Evolutionary conservation across 257 asterid species (phyloP).

Genomic region (Hygrophila difformis): DNA sequence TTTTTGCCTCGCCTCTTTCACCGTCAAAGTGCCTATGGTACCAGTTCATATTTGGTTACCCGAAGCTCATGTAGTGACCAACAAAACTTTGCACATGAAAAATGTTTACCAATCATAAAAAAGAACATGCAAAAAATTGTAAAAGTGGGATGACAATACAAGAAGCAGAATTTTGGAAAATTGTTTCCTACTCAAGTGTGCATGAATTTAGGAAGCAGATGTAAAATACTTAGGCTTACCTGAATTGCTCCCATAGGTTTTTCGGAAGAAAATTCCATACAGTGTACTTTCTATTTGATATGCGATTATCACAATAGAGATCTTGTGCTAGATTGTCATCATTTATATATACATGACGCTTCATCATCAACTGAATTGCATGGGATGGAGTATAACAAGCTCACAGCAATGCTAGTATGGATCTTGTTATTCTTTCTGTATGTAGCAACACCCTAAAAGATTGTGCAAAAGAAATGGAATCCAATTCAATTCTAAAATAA

Average conservation of each 20-base stretch:
- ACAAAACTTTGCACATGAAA: no score
- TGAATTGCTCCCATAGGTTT: slow-evolving; percentile 98
- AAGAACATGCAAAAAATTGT: not conserved
- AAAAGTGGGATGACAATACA: not conserved
- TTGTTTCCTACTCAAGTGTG: not conserved
- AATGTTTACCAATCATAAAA: not conserved
- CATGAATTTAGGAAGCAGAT: slow-evolving; percentile 5
- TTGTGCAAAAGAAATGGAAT: not conserved
- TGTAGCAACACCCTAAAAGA: slow-evolving; percentile 3
- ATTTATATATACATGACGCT: slow-evolving; percentile 80
- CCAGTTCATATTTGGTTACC: no score
- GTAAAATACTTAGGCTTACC: slow-evolving; percentile 32
- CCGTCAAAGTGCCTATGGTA: no score
- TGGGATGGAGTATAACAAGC: slow-evolving; percentile 16
- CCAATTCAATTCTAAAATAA: not conserved
- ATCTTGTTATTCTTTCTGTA: slow-evolving; percentile 9
- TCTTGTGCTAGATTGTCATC: slow-evolving; percentile 68
- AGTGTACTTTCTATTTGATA: slow-evolving; percentile 94
- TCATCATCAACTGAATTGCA: slow-evolving; percentile 47
- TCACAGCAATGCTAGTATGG: slow-evolving; percentile 21
- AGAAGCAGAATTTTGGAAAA: no score
- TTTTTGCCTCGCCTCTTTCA: no score
- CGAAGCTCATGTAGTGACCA: no score
- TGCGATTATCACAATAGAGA: slow-evolving; percentile 79
- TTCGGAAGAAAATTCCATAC: slow-evolving; percentile 89